phyloP scores from a whole-genome alignment of 148 eudicot species.

The Rheum nobile region DNA sequence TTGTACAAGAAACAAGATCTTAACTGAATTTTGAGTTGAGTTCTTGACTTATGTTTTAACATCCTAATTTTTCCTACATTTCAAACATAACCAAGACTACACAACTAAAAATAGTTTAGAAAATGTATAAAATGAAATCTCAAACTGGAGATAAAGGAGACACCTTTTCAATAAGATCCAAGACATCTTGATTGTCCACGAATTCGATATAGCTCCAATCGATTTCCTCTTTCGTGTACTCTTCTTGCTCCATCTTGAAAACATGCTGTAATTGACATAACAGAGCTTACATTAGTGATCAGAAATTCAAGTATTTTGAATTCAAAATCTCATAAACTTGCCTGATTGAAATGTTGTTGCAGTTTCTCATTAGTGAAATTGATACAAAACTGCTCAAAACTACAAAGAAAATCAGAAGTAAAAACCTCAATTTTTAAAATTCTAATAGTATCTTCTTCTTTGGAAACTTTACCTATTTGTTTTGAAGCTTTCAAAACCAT shows the following conservation, averaged over 20 bases:
- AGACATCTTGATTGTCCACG: constrained; percentile 91
- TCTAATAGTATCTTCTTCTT: background rate
- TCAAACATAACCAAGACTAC: background rate
- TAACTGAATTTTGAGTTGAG: background rate
- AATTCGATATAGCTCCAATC: constrained; percentile 97
- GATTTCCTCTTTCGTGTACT: constrained; percentile 82
- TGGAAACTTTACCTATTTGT: constrained; percentile 55
- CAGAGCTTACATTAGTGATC: constrained; percentile 10
- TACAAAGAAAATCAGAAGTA: constrained; percentile 23
- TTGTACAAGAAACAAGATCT: background rate
- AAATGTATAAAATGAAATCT: background rate
- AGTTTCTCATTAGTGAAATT: constrained; percentile 96
- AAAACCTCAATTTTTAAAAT: constrained; percentile 2
- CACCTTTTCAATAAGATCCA: constrained; percentile 96
- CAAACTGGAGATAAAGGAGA: background rate
- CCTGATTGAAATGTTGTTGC: constrained; percentile 99
- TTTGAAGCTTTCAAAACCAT: constrained; percentile 98
- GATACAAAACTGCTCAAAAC: constrained; percentile 99
- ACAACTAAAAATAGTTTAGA: background rate
- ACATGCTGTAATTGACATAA: constrained; percentile 58
- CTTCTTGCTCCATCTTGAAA: constrained; percentile 97
- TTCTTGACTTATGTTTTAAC: background rate
- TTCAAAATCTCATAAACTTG: constrained; percentile 12
- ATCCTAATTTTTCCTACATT: background rate
- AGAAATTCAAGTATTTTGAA: background rate